Conservation (phyloP, 2,329 filamentous ascomycete species). For the Coniochaeta pulveracea region DNA sequence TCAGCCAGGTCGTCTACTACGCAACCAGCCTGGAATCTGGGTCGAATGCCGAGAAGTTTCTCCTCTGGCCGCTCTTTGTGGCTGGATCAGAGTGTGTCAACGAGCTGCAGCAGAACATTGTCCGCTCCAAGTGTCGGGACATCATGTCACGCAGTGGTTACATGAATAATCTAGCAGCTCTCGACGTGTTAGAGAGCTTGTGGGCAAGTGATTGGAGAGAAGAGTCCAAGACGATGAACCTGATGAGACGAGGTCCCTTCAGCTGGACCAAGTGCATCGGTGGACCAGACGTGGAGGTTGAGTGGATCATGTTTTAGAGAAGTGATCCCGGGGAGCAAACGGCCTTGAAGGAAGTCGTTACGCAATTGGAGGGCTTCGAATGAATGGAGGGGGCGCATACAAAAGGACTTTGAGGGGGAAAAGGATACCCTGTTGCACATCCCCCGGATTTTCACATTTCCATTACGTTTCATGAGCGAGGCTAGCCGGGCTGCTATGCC, state of each 20-base stretch:
- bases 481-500: no score
- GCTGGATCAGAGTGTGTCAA: constrained; percentile 82
- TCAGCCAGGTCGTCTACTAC: constrained; percentile 73
- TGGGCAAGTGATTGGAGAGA: constrained; percentile 52
- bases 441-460: no score
- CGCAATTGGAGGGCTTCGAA: no score
- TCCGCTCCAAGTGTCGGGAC: constrained; percentile 70
- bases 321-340: neutral
- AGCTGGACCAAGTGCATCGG: constrained; percentile 48
- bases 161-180: constrained; percentile 80
- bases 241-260: constrained; percentile 35
- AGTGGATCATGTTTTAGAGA: constrained; percentile 56
- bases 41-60: constrained; percentile 69
- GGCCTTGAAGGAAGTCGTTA: no score
- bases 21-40: constrained; percentile 66
- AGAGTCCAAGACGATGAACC: constrained; percentile 23
- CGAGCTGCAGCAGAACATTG: constrained; percentile 64
- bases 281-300: constrained; percentile 43
- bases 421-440: no score
- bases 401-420: no score
- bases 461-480: no score
- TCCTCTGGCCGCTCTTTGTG: constrained; percentile 89
- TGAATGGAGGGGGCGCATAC: neutral
- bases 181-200: constrained; percentile 76
- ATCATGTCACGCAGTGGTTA: constrained; percentile 86